Evolutionary conservation across 345 rosid genomes (phyloP), one percentile per base, ranked within the genome.

Genomic region (Rhodamnia argentea): DNA sequence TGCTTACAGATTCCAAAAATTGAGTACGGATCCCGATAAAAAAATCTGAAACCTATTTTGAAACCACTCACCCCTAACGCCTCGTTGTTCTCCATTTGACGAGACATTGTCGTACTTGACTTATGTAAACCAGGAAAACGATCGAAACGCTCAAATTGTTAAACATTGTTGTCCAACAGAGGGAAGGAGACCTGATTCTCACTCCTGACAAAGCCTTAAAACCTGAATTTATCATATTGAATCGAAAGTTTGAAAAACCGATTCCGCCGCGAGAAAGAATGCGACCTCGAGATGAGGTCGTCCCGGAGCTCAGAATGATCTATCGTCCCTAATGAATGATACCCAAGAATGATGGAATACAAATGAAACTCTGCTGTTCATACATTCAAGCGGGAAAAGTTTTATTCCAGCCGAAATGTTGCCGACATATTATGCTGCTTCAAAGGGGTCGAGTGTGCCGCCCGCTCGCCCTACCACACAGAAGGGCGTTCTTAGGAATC

Each of bases 251-350:
- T 2, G 7, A 37, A 70, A 52, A 42, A 59, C 83, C 56, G 26
- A 82, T 82, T 88, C 85, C 58, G 37, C 82, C 53, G 60, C 9
- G 84, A 20, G 57, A 91, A 90, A 90, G 91, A 91, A 88, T 87
- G 91, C 51, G 95, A 92, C 94, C 95, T 92, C 93, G 91, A 93
- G 93, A 84, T 90, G 90, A 92, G 94, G 90, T 88, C 93, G 11
- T 86, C 86, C 75, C 47, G 4, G 78, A 16, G 26, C 2, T 8
- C 37, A 70, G 44, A 70, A 70, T 32, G 78, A 37, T 32, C 78
- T 18, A 18, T 3, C 13, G 81, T 37, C 81, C 78, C 42, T 10
- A 1, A 37, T 37, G 81, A 70, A 16, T 10, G 78, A 32, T 13
- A 9, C 20, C 59, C 26, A 50, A 56, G 84, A 85, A 87, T 16